A percentile compares a stretch with the other conserved stretches of the same genome.
Evolutionary conservation across 192 early-diverging fungal genomes (phyloP).

Genomic region (Linnemannia hyalina): DNA sequence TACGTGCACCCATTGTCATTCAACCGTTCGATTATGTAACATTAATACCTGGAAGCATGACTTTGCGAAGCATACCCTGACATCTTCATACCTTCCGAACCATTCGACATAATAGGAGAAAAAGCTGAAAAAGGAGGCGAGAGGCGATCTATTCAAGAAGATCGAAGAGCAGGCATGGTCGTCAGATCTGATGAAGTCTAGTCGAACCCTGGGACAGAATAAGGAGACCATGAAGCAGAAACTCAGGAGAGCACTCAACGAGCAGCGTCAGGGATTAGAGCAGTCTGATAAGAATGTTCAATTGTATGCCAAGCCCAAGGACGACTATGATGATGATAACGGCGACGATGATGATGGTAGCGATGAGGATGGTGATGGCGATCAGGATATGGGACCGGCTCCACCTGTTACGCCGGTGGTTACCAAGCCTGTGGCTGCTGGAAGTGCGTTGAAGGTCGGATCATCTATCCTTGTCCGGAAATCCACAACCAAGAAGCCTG

Average conservation of each 20-base stretch:
- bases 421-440: slow-evolving; percentile 42
- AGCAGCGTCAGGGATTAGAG: slow-evolving; percentile 74
- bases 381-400: slow-evolving; percentile 27
- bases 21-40: neutral
- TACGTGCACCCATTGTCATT: slow-evolving; percentile 29
- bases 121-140: slow-evolving; percentile 86
- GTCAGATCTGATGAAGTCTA: slow-evolving; percentile 77
- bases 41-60: too few relatives aligned
- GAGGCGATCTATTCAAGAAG: slow-evolving; percentile 74
- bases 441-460: slow-evolving; percentile 67
- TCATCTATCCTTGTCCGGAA: slow-evolving; percentile 55
- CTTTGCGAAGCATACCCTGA: neutral
- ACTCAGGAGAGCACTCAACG: slow-evolving; percentile 73
- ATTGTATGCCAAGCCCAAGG: slow-evolving; percentile 66
- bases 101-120: slow-evolving; percentile 64
- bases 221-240: slow-evolving; percentile 77
- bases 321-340: slow-evolving; percentile 60
- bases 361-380: slow-evolving; percentile 19
- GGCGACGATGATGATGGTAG: slow-evolving; percentile 41
- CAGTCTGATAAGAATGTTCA: slow-evolving; percentile 70
- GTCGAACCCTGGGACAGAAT: slow-evolving; percentile 74
- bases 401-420: neutral
- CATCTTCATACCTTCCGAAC: neutral
- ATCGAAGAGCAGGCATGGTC: slow-evolving; percentile 76
- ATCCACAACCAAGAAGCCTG: slow-evolving; percentile 66